Conservation (phyloP, 129 eudicot species). For the Tanacetum coccineum region DNA sequence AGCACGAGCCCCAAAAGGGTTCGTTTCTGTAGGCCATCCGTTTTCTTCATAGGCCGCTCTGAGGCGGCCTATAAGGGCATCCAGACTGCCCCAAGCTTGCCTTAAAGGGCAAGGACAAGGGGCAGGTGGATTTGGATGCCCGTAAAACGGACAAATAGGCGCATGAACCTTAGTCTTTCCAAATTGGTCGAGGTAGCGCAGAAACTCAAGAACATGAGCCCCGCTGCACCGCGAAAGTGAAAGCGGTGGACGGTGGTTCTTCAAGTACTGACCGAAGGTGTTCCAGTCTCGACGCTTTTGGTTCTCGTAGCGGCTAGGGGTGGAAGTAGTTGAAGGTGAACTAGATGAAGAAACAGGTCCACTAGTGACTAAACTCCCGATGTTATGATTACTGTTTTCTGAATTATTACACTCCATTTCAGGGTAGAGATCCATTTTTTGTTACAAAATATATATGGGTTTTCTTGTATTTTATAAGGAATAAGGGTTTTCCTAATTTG, state of each 20-base stretch:
- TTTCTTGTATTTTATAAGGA: slow-evolving; percentile 20
- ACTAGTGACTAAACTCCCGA: slow-evolving; percentile 22
- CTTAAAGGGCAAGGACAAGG: slow-evolving; percentile 41
- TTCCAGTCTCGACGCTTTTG: slow-evolving; percentile 47
- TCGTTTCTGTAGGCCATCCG: slow-evolving; percentile 39
- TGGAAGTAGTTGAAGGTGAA: slow-evolving; percentile 37
- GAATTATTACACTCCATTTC: slow-evolving; percentile 36
- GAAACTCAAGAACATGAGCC: slow-evolving; percentile 43
- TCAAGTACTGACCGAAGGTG: slow-evolving; percentile 41
- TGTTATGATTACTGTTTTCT: slow-evolving; percentile 21
- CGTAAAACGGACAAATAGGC: slow-evolving; percentile 34
- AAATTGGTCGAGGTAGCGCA: slow-evolving; percentile 40
- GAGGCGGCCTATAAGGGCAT: slow-evolving; percentile 36
- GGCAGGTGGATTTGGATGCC: slow-evolving; percentile 38
- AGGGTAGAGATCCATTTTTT: slow-evolving; percentile 38
- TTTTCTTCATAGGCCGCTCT: slow-evolving; percentile 39
- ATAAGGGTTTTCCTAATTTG: slow-evolving; percentile 28
- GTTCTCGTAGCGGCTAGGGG: slow-evolving; percentile 47
- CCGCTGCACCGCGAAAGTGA: slow-evolving; percentile 38
- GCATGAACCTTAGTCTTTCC: slow-evolving; percentile 43
- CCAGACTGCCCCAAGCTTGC: slow-evolving; percentile 46
- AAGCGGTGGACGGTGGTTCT: slow-evolving; percentile 44
- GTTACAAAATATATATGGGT: neutral
- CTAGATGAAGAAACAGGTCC: slow-evolving; percentile 16
- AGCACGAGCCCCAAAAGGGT: slow-evolving; percentile 46